phyloP scores from a whole-genome alignment of 2,329 filamentous ascomycete species.

The Trichophyton verrucosum region DNA sequence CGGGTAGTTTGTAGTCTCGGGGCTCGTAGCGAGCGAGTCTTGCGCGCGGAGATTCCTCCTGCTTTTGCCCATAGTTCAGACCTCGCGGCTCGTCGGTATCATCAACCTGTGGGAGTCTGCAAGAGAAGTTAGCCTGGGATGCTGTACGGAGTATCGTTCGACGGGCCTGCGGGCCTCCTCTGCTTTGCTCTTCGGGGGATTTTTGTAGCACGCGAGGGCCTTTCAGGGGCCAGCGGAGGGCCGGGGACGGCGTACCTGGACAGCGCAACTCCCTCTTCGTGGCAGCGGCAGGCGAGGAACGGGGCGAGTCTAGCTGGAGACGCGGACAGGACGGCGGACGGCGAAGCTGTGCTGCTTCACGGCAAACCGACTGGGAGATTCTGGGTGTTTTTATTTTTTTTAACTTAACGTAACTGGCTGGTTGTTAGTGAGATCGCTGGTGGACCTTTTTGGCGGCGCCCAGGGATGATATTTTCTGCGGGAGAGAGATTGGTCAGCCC shows the following conservation, averaged over 20 bases:
- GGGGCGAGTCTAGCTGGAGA: not conserved
- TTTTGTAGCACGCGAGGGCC: not conserved
- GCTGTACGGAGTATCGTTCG: too few relatives aligned
- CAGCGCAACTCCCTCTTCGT: not conserved
- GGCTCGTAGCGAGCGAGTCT: constrained; percentile 33
- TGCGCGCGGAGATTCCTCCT: constrained; percentile 51
- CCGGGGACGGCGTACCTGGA: not conserved
- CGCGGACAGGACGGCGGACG: not conserved
- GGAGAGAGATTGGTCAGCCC: not conserved
- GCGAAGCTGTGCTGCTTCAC: not conserved
- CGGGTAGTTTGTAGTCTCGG: constrained; percentile 40
- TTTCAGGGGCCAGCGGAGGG: not conserved
- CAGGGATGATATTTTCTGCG: not conserved
- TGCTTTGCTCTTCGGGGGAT: not conserved
- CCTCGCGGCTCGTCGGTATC: not conserved
- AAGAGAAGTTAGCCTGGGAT: not conserved
- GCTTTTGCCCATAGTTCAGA: constrained; percentile 38
- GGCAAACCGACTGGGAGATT: not conserved
- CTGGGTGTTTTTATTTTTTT: not conserved
- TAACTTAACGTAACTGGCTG: too few relatives aligned
- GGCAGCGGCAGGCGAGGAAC: not conserved
- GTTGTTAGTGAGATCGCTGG: not conserved
- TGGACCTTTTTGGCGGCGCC: not conserved
- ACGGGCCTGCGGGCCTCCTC: not conserved
- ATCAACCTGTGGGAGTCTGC: not conserved